Evolutionary conservation across 2,329 filamentous ascomycete species (phyloP), one percentile per base, ranked within the genome.

Genomic region (Alternaria incomplexa): DNA sequence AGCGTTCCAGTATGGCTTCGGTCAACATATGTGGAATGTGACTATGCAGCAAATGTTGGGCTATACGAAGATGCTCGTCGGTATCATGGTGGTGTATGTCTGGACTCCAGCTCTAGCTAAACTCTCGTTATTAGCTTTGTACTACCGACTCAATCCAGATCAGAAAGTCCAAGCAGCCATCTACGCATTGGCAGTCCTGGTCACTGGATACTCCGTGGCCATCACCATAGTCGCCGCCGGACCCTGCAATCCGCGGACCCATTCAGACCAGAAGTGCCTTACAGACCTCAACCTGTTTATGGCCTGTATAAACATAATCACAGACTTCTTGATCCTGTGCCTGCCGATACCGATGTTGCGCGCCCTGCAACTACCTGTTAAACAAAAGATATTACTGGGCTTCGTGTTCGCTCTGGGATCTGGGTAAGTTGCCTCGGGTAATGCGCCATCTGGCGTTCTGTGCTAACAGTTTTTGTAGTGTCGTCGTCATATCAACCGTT

Each of bases 311-410:
- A 80, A 79, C 44, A 79, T 80, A 48, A 53, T 74, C 11, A 79
- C 77, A 25, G 78, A 80, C 63, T 62, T 77, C n/a, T 61, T 72
- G 22, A 75, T 79, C n/a, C 66, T 76, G 6, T 54, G 74, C 2
- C 58, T 80, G 4, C 78, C 78, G 20, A 46, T 71, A 46, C 64
- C 62, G 3, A 69, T 69, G 65, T 22, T 73, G 45, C 56, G 50
- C 47, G 65, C 65, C 25, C 61, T 79, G 26, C 68, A 73, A n/a
- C 65, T 79, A 20, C 64, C 64, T n/a, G 17, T 47, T 20, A 64
- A 63, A n/a, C 71, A 78, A 55, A 78, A 77, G 60, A 25, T 72
- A 17, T 63, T 78, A 10, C 65, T 79, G 10, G 66, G 61, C n/a
- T 53, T 71, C 15, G 66, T 77, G 10, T 79, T 79, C 59, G 63